A percentile compares a stretch with the other conserved stretches of the same genome.
These are phyloP conservation scores for Eucalyptus victrix DNA, from an alignment of 345 rosid genomes.

Conservation along the genomic window DNA sequence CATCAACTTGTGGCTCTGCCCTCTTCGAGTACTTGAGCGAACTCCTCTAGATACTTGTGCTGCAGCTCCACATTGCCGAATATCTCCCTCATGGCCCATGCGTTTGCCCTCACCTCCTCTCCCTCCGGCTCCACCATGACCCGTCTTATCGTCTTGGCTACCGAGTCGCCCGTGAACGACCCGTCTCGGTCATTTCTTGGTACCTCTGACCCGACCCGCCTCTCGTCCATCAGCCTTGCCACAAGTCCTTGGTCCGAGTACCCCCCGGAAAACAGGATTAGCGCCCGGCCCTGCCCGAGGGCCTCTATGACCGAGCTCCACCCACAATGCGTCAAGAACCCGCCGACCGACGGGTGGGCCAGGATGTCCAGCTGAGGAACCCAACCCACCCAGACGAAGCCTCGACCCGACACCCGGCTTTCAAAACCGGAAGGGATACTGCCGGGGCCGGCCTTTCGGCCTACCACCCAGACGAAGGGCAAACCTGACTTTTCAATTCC, in stretches of 20 bases:
- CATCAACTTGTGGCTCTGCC: too few relatives aligned
- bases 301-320: slow-evolving; percentile 6
- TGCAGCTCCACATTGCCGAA: neutral
- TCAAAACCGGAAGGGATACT: neutral
- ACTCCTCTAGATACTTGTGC: neutral
- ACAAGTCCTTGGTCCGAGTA: neutral
- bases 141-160: neutral
- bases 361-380: slow-evolving; percentile 8
- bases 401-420: neutral
- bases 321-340: slow-evolving; percentile 10
- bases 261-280: neutral
- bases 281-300: neutral
- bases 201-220: neutral
- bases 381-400: slow-evolving; percentile 1
- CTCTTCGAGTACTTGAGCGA: too few relatives aligned
- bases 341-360: neutral
- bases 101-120: neutral
- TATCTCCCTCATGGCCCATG: neutral
- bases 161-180: too few relatives aligned
- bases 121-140: slow-evolving; percentile 1
- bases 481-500: neutral
- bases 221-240: neutral
- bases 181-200: too few relatives aligned
- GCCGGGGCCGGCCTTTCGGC: neutral
- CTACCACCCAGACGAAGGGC: slow-evolving; percentile 8